A percentile compares a stretch with the other conserved stretches of the same genome.
Conservation (phyloP, 306 rosid genomes). For the Cicer yamashitae region DNA sequence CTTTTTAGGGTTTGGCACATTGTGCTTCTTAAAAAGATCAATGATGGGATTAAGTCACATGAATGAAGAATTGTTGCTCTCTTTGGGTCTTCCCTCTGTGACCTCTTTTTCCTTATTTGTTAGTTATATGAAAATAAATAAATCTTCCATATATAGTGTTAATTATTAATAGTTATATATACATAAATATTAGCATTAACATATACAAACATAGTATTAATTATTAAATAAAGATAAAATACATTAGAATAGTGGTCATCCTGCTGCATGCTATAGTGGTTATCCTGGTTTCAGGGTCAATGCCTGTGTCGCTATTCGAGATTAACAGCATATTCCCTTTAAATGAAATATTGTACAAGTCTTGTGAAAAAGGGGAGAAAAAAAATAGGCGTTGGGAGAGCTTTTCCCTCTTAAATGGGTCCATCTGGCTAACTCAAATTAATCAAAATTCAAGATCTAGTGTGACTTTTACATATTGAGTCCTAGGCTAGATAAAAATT, state of each 20-base stretch:
- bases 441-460: not conserved
- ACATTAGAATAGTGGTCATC: not conserved
- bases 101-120: not conserved
- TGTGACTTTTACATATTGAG: not conserved
- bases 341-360: not conserved
- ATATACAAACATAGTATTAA: not conserved
- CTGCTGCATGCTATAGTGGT: not conserved
- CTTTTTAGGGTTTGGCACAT: not conserved
- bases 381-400: not conserved
- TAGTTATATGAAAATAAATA: not conserved
- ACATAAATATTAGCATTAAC: no score
- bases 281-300: not conserved
- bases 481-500: not conserved
- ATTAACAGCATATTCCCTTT: not conserved
- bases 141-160: not conserved
- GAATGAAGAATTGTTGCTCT: not conserved
- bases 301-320: not conserved
- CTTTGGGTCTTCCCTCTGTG: not conserved
- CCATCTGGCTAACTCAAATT: not conserved
- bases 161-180: no score
- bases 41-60: not conserved
- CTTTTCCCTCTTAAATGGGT: not conserved
- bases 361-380: not conserved
- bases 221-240: not conserved
- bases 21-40: not conserved